These are phyloP conservation scores for Nothophaeocryptopus gaeumannii DNA, from an alignment of 2,329 filamentous ascomycete genomes.

Conservation along the genomic window DNA sequence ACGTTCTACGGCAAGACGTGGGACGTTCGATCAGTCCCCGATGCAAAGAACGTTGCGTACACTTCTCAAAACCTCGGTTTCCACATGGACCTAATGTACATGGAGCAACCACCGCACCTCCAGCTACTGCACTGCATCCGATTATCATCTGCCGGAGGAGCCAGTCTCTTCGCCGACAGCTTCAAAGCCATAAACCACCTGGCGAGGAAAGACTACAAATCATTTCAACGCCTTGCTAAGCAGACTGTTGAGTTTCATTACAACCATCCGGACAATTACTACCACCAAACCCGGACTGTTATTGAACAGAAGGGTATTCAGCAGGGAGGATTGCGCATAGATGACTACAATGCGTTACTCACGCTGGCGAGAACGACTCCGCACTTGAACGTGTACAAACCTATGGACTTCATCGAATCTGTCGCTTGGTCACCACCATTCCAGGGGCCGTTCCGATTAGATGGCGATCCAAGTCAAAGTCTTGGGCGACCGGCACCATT, in stretches of 20 bases:
- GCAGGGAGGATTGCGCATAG: background rate
- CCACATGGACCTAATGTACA: conserved; percentile 92
- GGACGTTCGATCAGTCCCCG: conserved; percentile 77
- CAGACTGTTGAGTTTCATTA: conserved; percentile 49
- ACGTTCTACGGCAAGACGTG: conserved; percentile 91
- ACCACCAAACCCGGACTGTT: conserved; percentile 28
- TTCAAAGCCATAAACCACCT: conserved; percentile 56
- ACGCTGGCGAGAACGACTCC: too few species aligned
- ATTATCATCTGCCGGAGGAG: conserved; percentile 75
- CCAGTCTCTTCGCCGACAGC: conserved; percentile 81
- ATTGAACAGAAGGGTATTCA: conserved; percentile 21
- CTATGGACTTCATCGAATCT: conserved; percentile 27
- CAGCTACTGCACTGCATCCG: conserved; percentile 88
- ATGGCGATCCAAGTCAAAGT: background rate
- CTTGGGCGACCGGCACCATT: background rate
- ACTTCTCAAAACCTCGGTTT: conserved; percentile 78
- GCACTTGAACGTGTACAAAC: background rate
- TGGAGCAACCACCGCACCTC: conserved; percentile 71
- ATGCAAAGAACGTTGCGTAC: conserved; percentile 87
- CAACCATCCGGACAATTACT: conserved; percentile 41
- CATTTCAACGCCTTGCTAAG: conserved; percentile 16
- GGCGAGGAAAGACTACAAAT: conserved; percentile 10
- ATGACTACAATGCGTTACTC: too few species aligned
- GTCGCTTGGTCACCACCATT: conserved; percentile 39
- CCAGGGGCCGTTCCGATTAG: conserved; percentile 32